phyloP scores from a whole-genome alignment of 495 filamentous ascomycete species.

The Bombardia bombarda region DNA sequence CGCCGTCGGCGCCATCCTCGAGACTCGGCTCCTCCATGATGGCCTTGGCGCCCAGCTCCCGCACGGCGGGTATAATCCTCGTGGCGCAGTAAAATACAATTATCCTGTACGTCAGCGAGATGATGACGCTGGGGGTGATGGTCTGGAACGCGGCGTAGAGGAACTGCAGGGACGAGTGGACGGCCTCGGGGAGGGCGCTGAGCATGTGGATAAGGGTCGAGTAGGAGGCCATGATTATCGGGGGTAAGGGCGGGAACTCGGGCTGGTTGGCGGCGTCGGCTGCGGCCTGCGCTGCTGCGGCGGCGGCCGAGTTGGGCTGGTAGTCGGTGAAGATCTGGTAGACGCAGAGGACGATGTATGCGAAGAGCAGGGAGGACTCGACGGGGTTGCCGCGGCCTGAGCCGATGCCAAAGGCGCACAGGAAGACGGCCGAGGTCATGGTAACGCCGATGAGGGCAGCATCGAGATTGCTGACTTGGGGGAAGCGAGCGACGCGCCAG shows the following conservation, averaged over 20 bases:
- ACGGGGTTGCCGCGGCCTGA: conserved; percentile 92
- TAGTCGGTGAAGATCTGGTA: conserved; percentile 99
- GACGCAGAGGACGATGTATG: conserved; percentile 92
- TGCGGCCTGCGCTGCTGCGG: conserved; percentile 42
- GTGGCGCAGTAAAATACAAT: conserved; percentile 92
- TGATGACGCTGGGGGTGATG: conserved; percentile 89
- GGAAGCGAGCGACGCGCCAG: conserved; percentile 89
- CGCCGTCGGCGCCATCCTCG: conserved; percentile 78
- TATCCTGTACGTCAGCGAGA: conserved; percentile 84
- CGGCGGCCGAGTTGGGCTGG: conserved; percentile 59
- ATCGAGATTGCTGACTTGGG: conserved; percentile 87
- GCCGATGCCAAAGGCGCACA: conserved; percentile 90
- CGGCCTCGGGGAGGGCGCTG: conserved; percentile 69
- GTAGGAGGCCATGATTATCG: conserved; percentile 98
- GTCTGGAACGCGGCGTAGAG: conserved; percentile 83
- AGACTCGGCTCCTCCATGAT: conserved; percentile 74
- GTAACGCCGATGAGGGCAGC: conserved; percentile 87
- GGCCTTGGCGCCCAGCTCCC: conserved; percentile 73
- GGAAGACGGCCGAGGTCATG: conserved; percentile 82
- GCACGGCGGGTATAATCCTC: conserved; percentile 90
- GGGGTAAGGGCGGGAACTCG: conserved; percentile 89
- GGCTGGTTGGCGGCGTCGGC: conserved; percentile 45
- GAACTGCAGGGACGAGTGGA: conserved; percentile 79
- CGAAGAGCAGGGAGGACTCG: conserved; percentile 91
- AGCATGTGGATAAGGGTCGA: conserved; percentile 81